phyloP scores from a whole-genome alignment of 2,329 filamentous ascomycete genomes.

The Fusarium keratoplasticum region DNA sequence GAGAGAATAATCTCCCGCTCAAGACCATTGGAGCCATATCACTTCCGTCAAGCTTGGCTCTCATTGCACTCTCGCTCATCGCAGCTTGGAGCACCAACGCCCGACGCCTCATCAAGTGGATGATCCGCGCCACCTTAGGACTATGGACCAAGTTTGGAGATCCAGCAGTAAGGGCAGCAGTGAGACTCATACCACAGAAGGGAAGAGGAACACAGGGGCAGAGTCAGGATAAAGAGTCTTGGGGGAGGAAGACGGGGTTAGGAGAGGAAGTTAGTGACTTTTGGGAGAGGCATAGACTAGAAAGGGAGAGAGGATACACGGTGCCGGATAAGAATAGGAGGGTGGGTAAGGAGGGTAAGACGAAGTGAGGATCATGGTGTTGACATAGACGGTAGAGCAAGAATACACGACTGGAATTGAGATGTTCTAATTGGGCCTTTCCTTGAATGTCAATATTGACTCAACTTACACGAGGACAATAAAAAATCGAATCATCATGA shows the following conservation, averaged over 20 bases:
- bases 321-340: slow-evolving; percentile 54
- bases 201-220: slow-evolving; percentile 15
- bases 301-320: slow-evolving; percentile 53
- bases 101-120: slow-evolving; percentile 47
- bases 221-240: slow-evolving; percentile 35
- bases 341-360: slow-evolving; percentile 5
- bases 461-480: background rate
- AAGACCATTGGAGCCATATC: slow-evolving; percentile 60
- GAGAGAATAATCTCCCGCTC: slow-evolving; percentile 57
- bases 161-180: slow-evolving; percentile 31
- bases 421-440: background rate
- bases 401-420: background rate
- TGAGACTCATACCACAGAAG: slow-evolving; percentile 30
- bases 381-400: background rate
- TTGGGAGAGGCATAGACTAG: slow-evolving; percentile 54
- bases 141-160: slow-evolving; percentile 38
- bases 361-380: background rate
- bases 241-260: slow-evolving; percentile 24
- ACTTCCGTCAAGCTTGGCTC: slow-evolving; percentile 58
- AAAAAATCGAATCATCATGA: background rate
- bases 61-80: slow-evolving; percentile 64
- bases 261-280: slow-evolving; percentile 54
- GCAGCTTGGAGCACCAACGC: slow-evolving; percentile 66
- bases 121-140: slow-evolving; percentile 25
- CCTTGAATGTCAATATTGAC: background rate